A percentile compares a stretch with the other conserved stretches of the same genome.
These are phyloP conservation scores for Cyberlindnera petersonii DNA, from an alignment of 805 yeast species.

Conservation along the genomic window DNA sequence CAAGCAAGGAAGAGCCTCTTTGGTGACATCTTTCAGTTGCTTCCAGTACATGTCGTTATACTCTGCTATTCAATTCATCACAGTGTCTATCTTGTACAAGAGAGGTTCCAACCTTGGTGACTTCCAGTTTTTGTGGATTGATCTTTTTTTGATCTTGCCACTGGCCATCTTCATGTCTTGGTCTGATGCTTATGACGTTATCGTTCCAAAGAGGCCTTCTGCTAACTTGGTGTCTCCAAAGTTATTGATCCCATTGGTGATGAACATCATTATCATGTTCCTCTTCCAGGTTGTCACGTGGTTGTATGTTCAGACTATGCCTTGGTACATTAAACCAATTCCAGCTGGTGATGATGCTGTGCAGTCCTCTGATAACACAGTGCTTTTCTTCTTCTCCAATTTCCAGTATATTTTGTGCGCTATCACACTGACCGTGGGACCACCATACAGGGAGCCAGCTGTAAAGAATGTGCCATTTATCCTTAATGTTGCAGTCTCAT, in stretches of 20 bases:
- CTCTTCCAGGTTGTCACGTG: conserved; percentile 68
- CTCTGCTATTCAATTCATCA: conserved; percentile 91
- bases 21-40: conserved; percentile 93
- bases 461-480: conserved; percentile 68
- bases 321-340: conserved; percentile 79
- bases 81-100: conserved; percentile 80
- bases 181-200: conserved; percentile 68
- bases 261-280: conserved; percentile 63
- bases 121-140: conserved; percentile 93
- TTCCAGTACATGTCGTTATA: conserved; percentile 97
- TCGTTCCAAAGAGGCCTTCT: conserved; percentile 78
- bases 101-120: conserved; percentile 94
- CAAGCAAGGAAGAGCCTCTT: conserved; percentile 89
- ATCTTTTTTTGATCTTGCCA: conserved; percentile 84
- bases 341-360: conserved; percentile 83
- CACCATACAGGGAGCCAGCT: conserved; percentile 85
- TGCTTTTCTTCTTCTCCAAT: conserved; percentile 73
- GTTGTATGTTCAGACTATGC: conserved; percentile 49
- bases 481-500: conserved; percentile 49
- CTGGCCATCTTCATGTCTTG: conserved; percentile 97
- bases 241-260: conserved; percentile 75
- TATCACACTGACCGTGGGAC: conserved; percentile 81
- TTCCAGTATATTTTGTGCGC: conserved; percentile 89
- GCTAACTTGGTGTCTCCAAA: conserved; percentile 91
- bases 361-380: conserved; percentile 84